Evolutionary conservation across 176 grass and related monocot species (phyloP).

Genomic region (Pharus latifolius): DNA sequence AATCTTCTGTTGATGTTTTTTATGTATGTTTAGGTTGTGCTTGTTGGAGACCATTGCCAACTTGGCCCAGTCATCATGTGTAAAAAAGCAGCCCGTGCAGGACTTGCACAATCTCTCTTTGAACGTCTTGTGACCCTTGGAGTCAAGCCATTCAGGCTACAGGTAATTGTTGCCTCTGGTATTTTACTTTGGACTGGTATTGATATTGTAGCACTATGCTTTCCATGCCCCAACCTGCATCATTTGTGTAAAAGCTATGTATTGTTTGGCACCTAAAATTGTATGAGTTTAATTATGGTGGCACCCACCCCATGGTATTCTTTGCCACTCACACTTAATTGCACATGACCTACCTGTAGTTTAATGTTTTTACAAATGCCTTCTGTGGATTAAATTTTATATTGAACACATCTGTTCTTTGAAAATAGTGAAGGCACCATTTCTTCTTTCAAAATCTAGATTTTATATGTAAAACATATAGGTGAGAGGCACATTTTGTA

Average conservation of each 20-base stretch:
- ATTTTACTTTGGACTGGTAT: neutral
- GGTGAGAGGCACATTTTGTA: neutral
- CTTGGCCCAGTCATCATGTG: constrained; percentile 98
- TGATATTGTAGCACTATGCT: neutral
- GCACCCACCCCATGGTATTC: neutral
- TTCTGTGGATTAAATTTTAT: neutral
- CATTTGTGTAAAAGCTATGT: neutral
- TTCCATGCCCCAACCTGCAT: neutral
- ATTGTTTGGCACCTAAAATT: neutral
- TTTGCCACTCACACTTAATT: too few species aligned
- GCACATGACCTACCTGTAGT: too few species aligned
- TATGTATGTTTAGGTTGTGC: constrained; percentile 60
- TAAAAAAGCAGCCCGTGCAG: constrained; percentile 97
- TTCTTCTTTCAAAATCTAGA: neutral
- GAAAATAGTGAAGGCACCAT: neutral
- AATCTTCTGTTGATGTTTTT: neutral
- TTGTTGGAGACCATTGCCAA: constrained; percentile 99
- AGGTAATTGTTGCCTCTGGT: constrained; percentile 36
- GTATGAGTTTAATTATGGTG: neutral
- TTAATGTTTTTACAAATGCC: neutral
- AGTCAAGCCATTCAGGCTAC: constrained; percentile 95
- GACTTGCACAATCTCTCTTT: constrained; percentile 91
- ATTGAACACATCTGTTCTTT: neutral
- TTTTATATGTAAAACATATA: neutral
- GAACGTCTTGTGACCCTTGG: constrained; percentile 96